Base-by-base conservation (phyloP, 2,329 filamentous ascomycete species). In the Penicillium sp. region DNA sequence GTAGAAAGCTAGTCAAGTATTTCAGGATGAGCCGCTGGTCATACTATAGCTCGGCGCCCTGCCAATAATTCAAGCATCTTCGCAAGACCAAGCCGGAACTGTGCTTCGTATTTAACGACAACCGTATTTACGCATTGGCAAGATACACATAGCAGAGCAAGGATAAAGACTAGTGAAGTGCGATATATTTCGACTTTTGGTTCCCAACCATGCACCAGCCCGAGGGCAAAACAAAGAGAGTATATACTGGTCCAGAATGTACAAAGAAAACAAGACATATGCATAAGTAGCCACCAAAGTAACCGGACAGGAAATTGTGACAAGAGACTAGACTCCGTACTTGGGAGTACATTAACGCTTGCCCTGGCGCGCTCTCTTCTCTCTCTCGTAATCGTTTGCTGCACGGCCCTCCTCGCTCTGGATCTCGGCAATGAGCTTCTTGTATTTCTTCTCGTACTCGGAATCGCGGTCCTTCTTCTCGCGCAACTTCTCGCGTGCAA, bases 361-460 rank as follows among this genome's bases (percentile, higher is more conserved):
- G 47, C 82, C 81, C 70, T 90, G 91, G 72, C 91, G 83, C 69
- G 80, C 80, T 70, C 83, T 81, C 80, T 86, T 94, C 80, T 95
- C 91, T 65, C 88, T 82, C 75, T 95, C 92, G 81, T 97, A 97
- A 42, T 82, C 84, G 75, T 97, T 97, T 36, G 85, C 82, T 73
- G 94, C 92, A 52, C 82, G 79, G 1, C 93, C 93, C 73, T 97
- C 94, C 76, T 96, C 89, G 61, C 88, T 90, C 77, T 99, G 93
- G 65, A 99, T 97, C 81, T 97, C 92, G 8, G 92, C 90, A 62
- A 97, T 85, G 54, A 99, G 80, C 60, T 88, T 84, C 80, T 88
- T 90, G 79, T 93, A 96, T 82, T 97, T 97, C 80, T 89, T 90
- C 80, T 97, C 93, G 80, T 99, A 97, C 60, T 90, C 91, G 51